Evolutionary conservation across 1,139 yeast species (phyloP), one percentile per base, ranked within the genome.

Genomic region (Torulaspora pretoriensis): DNA sequence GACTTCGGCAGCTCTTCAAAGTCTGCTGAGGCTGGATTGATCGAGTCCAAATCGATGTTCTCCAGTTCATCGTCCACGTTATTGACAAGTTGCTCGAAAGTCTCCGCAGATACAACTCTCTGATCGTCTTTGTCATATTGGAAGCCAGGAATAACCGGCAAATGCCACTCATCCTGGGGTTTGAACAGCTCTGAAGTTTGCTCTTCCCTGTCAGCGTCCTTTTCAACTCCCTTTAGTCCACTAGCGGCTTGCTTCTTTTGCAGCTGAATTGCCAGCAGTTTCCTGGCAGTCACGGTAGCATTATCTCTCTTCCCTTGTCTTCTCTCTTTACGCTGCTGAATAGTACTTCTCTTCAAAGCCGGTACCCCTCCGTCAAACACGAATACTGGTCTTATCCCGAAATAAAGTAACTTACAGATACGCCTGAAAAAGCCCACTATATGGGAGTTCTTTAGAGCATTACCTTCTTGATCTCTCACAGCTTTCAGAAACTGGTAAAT

Each of bases 301-400:
- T 77, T 78, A 46, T 84, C 90, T 46, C 82, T 68, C 45, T 87
- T 77, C 2, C 89, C 95, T 54, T 81, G 83, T 38, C 97, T 70
- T 50, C 85, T 69, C 54, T 83, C 85, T 52, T 80, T 76, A 54
- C 97, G 73, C 49, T 77, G 74, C 26, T 72, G 71, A 16, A 90
- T 83, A 0, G 97, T 90, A 46, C 80, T 78, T 51, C 82, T 71
- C 67, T 94, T 94, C 58, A 92, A 68, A 1, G 75, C 74, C 0
- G 98, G 98, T 0, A 96, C 97, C 1, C 95, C 96, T 16, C 99
- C 99, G 68, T 94, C 99, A 69, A 94, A 94, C 0, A 94, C 96
- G 72, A 94, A 94, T 9, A 94, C 85, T 0, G 99, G 98, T 46
- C 73, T 75, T 26, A 94, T 88, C 0, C 97, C 98, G 68, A 82